Percentiles rank a stretch among this genome's conserved stretches.
Evolutionary conservation across 164 flowering plant genomes (phyloP).

Genomic region (Vitis rupestris): DNA sequence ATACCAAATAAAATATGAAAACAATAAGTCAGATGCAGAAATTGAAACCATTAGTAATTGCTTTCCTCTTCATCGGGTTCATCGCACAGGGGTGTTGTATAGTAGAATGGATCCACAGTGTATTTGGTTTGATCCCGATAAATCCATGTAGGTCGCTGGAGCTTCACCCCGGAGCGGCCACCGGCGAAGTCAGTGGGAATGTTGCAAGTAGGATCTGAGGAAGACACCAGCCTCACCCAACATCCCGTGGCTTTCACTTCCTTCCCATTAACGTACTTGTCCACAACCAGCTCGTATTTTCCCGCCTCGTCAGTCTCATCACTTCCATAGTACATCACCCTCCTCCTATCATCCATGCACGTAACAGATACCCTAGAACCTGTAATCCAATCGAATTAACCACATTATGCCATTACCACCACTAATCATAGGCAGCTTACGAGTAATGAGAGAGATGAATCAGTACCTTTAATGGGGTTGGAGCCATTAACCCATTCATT

Average conservation of each 20-base stretch:
- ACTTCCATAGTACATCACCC: slow-evolving; percentile 60
- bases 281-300: slow-evolving; percentile 36
- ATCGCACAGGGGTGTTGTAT: slow-evolving; percentile 73
- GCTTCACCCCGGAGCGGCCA: slow-evolving; percentile 57
- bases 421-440: no score
- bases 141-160: slow-evolving; percentile 43
- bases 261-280: slow-evolving; percentile 45
- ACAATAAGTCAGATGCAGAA: no score
- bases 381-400: slow-evolving; percentile 18
- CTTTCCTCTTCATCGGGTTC: slow-evolving; percentile 36
- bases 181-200: slow-evolving; percentile 58
- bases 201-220: slow-evolving; percentile 64
- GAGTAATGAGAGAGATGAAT: background rate
- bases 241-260: slow-evolving; percentile 42
- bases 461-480: slow-evolving; percentile 62
- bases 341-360: slow-evolving; percentile 60
- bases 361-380: slow-evolving; percentile 63
- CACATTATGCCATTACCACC: no score
- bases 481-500: slow-evolving; percentile 58
- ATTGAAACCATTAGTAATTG: background rate
- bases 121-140: slow-evolving; percentile 47
- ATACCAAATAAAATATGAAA: no score
- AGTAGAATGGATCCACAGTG: slow-evolving; percentile 51
- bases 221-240: slow-evolving; percentile 64
- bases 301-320: slow-evolving; percentile 64